phyloP scores from a whole-genome alignment of 305 asterid species.

The Ruellia speciosa region DNA sequence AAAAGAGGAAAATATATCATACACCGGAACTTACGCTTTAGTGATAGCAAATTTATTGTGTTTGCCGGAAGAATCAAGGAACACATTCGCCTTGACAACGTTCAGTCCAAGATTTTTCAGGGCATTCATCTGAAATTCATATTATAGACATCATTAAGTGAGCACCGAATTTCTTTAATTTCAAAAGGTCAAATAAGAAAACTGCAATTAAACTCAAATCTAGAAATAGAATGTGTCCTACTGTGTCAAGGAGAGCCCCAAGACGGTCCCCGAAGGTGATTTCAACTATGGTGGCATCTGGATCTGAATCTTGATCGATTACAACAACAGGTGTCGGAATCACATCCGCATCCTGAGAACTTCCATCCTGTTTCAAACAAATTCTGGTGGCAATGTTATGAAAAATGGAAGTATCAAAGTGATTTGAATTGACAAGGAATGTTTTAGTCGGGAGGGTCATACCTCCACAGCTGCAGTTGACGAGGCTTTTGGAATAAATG shows the following conservation, averaged over 20 bases:
- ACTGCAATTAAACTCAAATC: neutral
- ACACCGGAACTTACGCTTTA: constrained; percentile 47
- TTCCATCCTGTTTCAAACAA: constrained; percentile 51
- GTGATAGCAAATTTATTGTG: constrained; percentile 91
- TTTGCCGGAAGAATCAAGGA: constrained; percentile 90
- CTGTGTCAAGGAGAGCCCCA: constrained; percentile 93
- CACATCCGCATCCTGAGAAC: constrained; percentile 43
- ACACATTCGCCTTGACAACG: constrained; percentile 86
- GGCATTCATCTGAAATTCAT: constrained; percentile 62
- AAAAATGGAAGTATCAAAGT: constrained; percentile 13
- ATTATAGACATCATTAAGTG: neutral
- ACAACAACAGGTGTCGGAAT: constrained; percentile 72
- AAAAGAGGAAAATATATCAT: neutral
- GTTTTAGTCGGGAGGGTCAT: constrained; percentile 10
- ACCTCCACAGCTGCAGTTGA: constrained; percentile 71
- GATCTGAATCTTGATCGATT: constrained; percentile 85
- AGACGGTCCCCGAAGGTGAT: constrained; percentile 95
- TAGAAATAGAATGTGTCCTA: constrained; percentile 24
- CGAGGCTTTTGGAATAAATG: constrained; percentile 49
- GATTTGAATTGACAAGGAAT: neutral
- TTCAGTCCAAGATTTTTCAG: constrained; percentile 80
- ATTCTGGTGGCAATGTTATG: neutral
- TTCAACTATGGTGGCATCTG: constrained; percentile 84
- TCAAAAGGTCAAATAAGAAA: neutral
- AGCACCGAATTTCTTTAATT: too few relatives aligned